Conservation (phyloP, 169 alveolate genomes). For the Plasmodium sp. region DNA sequence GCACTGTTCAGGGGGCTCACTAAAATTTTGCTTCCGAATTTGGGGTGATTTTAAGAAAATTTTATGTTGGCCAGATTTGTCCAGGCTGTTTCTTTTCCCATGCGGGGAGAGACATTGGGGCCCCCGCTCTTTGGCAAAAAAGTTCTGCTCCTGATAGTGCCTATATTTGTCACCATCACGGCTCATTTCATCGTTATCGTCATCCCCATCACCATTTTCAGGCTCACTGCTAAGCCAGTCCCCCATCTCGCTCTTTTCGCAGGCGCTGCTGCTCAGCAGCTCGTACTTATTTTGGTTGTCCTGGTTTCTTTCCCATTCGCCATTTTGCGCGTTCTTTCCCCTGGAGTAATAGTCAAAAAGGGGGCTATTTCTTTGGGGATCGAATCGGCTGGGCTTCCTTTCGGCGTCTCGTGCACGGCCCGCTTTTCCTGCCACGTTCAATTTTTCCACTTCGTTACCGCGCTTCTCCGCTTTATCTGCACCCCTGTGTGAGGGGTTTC, state of each 20-base stretch:
- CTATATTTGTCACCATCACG: neutral
- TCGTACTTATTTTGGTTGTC: neutral
- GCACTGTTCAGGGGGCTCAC: neutral
- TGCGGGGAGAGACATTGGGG: neutral
- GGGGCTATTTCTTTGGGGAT: neutral
- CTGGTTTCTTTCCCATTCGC: neutral
- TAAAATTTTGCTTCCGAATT: neutral
- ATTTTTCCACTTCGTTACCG: neutral
- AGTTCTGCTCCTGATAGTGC: neutral
- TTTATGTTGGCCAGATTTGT: neutral
- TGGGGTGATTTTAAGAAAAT: neutral
- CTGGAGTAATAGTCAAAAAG: neutral
- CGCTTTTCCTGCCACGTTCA: neutral
- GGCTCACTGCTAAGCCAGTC: neutral
- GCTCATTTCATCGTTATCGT: too few relatives aligned
- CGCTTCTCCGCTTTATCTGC: neutral
- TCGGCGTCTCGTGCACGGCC: neutral
- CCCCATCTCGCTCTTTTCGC: neutral
- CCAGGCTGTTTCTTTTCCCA: neutral
- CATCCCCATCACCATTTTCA: neutral
- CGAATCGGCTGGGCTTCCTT: neutral
- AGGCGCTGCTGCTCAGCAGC: neutral
- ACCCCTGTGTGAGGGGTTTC: neutral
- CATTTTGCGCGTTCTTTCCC: neutral
- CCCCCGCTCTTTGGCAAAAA: neutral